phyloP scores from a whole-genome alignment of 2,329 filamentous ascomycete species.

The Paraphaeosphaeria minitans region DNA sequence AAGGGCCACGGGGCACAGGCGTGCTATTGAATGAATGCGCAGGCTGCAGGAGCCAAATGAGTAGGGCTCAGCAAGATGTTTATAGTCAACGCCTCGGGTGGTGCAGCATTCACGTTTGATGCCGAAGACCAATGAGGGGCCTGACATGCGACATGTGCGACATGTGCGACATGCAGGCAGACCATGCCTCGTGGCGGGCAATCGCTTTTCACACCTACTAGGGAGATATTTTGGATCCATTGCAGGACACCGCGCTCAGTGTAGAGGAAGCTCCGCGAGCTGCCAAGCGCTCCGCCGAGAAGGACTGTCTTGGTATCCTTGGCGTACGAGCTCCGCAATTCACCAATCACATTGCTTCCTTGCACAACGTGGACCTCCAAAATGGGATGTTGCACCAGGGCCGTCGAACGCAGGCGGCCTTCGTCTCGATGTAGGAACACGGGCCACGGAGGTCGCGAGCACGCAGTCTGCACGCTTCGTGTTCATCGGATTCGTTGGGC shows the following conservation, averaged over 20 bases:
- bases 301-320: constrained; percentile 1
- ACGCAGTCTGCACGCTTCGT: neutral
- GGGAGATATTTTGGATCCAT: constrained; percentile 11
- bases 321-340: neutral
- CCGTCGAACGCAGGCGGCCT: constrained; percentile 1
- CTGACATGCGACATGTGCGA: constrained; percentile 7
- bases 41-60: constrained; percentile 6
- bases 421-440: neutral
- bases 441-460: constrained; percentile 1
- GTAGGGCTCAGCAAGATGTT: constrained; percentile 9
- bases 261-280: constrained; percentile 2
- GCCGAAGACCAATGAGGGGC: constrained; percentile 1
- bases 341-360: constrained; percentile 1
- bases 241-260: neutral
- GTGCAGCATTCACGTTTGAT: neutral
- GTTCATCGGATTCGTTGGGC: neutral
- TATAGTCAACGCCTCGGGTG: constrained; percentile 4
- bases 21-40: constrained; percentile 7
- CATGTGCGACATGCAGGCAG: constrained; percentile 1
- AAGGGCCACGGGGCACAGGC: neutral
- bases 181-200: constrained; percentile 2
- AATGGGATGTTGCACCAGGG: constrained; percentile 1
- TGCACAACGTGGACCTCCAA: constrained; percentile 10
- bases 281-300: neutral
- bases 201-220: constrained; percentile 1